phyloP scores from a whole-genome alignment of 1,139 yeast genomes.

The Blastobotrys capitulatus region DNA sequence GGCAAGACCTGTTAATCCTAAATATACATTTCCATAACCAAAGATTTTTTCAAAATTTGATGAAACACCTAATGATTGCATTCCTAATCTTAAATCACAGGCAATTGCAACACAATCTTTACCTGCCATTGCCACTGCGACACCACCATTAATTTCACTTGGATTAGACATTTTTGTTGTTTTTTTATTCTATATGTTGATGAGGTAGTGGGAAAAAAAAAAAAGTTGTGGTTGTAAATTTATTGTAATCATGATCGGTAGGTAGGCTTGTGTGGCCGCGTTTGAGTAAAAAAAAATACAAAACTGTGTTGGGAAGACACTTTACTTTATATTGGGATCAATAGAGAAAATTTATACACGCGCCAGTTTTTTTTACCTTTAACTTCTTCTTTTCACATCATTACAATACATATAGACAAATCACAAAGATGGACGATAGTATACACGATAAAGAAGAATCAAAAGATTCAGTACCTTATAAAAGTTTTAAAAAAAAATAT shows the following conservation, averaged over 20 bases:
- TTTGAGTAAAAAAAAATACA: neutral
- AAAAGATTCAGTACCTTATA: neutral
- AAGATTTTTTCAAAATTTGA: conserved; percentile 92
- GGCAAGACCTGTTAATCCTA: conserved; percentile 94
- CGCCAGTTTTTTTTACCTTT: neutral
- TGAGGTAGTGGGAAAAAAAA: neutral
- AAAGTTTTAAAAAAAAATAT: conserved; percentile 22
- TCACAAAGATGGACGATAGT: neutral
- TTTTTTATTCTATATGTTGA: neutral
- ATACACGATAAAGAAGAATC: too few relatives aligned
- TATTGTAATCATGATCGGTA: neutral
- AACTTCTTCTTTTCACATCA: neutral
- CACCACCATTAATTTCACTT: conserved; percentile 53
- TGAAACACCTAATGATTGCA: conserved; percentile 87
- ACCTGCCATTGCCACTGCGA: conserved; percentile 98
- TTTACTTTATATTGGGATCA: neutral
- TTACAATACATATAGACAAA: neutral
- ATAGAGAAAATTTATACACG: neutral
- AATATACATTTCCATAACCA: conserved; percentile 74
- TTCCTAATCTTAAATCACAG: conserved; percentile 88
- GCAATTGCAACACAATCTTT: conserved; percentile 98
- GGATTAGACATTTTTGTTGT: conserved; percentile 29
- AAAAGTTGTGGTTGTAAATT: neutral
- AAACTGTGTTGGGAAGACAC: neutral
- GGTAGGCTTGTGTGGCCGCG: neutral